Conservation (phyloP, 1,284 basidiomycete species). For the Sphagnurus paluster region DNA sequence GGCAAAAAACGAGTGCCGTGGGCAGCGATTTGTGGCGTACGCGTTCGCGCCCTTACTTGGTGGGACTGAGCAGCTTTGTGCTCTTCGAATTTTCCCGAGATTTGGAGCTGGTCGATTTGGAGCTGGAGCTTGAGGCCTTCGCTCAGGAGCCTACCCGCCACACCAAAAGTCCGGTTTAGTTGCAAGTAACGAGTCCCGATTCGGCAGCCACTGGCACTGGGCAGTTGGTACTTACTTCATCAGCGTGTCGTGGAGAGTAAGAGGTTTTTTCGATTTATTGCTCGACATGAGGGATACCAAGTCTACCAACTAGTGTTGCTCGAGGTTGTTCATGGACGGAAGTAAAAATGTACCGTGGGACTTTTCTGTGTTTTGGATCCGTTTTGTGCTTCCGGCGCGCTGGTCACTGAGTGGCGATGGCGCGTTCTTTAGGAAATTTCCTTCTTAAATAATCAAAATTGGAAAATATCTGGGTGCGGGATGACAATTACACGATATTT, state of each 20-base stretch:
- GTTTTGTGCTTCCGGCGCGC: neutral
- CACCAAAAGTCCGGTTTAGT: neutral
- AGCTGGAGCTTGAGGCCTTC: constrained; percentile 7
- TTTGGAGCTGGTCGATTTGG: neutral
- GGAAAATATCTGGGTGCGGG: too few species aligned
- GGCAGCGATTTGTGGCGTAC: neutral
- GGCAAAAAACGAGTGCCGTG: neutral
- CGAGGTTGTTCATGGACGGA: neutral
- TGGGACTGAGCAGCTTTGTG: constrained; percentile 2
- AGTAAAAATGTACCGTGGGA: neutral
- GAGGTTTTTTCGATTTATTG: neutral
- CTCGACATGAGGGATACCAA: neutral
- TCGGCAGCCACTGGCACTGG: too few species aligned
- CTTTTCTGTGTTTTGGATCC: neutral
- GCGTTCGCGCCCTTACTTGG: constrained; percentile 4
- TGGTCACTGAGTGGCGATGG: too few species aligned
- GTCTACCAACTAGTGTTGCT: neutral
- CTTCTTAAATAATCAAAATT: too few species aligned
- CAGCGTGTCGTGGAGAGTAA: neutral
- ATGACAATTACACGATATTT: too few species aligned
- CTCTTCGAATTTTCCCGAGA: neutral
- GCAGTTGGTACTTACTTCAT: constrained; percentile 8
- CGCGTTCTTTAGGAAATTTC: too few species aligned
- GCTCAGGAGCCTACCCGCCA: constrained; percentile 2
- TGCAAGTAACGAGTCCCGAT: neutral